Percentiles rank a stretch among this genome's conserved stretches.
Conservation (phyloP, 257 asterid genomes). For the Scutellaria baicalensis region DNA sequence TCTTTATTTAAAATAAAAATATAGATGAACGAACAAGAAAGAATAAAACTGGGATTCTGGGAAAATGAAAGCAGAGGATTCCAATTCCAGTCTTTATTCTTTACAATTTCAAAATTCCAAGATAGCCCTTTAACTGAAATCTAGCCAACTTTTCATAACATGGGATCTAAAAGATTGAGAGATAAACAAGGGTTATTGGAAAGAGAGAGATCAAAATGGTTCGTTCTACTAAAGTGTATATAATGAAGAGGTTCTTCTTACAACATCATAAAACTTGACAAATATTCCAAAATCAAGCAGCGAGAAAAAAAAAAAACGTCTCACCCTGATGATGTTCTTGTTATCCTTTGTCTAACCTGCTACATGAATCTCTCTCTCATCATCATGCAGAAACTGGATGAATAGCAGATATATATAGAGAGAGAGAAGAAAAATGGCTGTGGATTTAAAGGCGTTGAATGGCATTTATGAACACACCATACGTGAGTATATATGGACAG, state of each 20-base stretch:
- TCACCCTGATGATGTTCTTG: slow-evolving; percentile 4
- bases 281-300: not conserved
- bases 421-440: slow-evolving; percentile 1
- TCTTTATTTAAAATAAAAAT: not conserved
- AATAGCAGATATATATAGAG: not conserved
- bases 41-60: not conserved
- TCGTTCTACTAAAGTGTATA: not conserved
- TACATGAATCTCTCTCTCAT: not conserved
- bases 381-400: slow-evolving; percentile 1
- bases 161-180: not conserved
- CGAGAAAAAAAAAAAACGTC: not conserved
- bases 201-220: not conserved
- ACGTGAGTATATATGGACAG: slow-evolving; percentile 21
- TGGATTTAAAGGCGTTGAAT: slow-evolving; percentile 17
- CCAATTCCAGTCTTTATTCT: not conserved
- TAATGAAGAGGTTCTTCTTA: not conserved
- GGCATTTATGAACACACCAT: slow-evolving; percentile 28
- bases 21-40: not conserved
- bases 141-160: too few relatives aligned
- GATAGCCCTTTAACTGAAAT: not conserved
- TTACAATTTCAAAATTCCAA: not conserved
- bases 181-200: not conserved
- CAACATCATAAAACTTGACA: not conserved
- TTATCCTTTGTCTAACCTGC: not conserved
- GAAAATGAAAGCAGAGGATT: not conserved